Conservation (phyloP, 2,329 filamentous ascomycete genomes). For the Alternaria arborescens region DNA sequence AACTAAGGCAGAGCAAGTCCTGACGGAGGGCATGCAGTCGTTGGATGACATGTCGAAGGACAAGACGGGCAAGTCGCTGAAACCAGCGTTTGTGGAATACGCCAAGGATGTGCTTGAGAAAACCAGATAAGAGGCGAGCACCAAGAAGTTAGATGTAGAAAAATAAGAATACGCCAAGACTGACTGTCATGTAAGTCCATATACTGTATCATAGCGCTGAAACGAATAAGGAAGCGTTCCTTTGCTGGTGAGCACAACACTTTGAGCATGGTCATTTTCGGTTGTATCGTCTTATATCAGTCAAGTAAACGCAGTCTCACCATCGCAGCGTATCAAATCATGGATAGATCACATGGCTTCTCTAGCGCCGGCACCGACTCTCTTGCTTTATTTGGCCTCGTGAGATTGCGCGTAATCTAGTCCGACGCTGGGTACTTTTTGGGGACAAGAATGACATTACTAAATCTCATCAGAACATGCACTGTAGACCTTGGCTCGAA, state of each 20-base stretch:
- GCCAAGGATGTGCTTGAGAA: constrained; percentile 6
- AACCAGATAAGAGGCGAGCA: background rate
- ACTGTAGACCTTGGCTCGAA: too few species aligned
- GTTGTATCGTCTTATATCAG: background rate
- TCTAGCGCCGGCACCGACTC: background rate
- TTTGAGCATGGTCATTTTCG: background rate
- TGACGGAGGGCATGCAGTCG: constrained; percentile 13
- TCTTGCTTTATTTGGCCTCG: background rate
- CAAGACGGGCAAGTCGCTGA: constrained; percentile 5
- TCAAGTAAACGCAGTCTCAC: too few species aligned
- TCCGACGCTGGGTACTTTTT: background rate
- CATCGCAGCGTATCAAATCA: background rate
- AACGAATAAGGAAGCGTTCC: background rate
- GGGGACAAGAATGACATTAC: too few species aligned
- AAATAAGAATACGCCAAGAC: background rate
- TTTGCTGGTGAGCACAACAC: background rate
- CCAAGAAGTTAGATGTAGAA: background rate
- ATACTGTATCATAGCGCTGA: background rate
- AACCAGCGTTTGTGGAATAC: background rate
- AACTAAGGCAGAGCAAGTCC: constrained; percentile 12
- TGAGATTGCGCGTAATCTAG: background rate
- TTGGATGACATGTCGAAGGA: constrained; percentile 13
- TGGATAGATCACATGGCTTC: background rate
- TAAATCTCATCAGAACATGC: too few species aligned
- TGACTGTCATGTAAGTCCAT: background rate